Conservation (phyloP, 305 asterid genomes). For the Fraxinus nigra region DNA sequence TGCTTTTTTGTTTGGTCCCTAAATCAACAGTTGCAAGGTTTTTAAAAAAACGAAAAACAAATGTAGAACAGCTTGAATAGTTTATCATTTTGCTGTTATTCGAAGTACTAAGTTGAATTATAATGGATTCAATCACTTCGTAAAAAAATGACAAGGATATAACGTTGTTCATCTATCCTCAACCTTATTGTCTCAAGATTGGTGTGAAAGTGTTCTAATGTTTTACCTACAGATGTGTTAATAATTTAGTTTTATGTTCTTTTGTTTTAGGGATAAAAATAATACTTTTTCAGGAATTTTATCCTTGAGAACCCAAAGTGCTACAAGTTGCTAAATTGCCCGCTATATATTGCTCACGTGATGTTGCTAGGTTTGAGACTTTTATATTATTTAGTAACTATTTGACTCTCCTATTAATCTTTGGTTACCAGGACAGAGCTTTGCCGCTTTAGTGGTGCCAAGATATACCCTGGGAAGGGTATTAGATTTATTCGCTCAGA, state of each 20-base stretch:
- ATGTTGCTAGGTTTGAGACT: background rate
- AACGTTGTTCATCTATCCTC: background rate
- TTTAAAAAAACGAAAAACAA: background rate
- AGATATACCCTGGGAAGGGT: constrained; percentile 44
- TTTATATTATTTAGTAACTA: background rate
- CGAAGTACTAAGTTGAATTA: background rate
- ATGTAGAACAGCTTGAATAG: background rate
- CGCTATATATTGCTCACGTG: background rate
- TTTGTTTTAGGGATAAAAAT: background rate
- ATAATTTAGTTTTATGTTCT: background rate
- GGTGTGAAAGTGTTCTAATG: background rate
- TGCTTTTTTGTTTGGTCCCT: background rate
- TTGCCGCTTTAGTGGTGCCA: constrained; percentile 38
- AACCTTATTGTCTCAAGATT: background rate
- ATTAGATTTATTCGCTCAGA: constrained; percentile 43
- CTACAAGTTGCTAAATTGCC: background rate
- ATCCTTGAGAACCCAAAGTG: background rate
- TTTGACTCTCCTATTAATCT: background rate
- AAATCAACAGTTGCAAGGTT: background rate
- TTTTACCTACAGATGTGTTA: background rate
- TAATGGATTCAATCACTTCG: background rate
- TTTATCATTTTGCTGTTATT: background rate
- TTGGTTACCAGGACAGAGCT: constrained; percentile 20
- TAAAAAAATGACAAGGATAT: background rate
- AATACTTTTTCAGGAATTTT: background rate